Conservation (phyloP, 257 asterid species). For the Jacaranda copaia region DNA sequence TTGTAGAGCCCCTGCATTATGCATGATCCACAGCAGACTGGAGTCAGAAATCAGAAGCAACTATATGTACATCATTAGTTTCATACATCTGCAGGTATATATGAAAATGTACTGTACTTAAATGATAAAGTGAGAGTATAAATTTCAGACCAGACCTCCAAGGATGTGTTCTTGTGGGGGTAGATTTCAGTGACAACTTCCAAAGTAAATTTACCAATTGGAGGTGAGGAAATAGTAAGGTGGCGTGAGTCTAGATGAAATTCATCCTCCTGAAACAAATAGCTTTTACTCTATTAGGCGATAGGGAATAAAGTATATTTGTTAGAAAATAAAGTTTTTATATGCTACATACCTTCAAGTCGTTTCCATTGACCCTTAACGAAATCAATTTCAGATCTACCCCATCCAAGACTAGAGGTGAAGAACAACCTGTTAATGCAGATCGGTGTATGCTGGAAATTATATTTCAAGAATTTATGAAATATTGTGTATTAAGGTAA, state of each 20-base stretch:
- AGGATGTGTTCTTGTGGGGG: slow-evolving; percentile 91
- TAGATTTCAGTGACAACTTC: slow-evolving; percentile 85
- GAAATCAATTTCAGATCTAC: slow-evolving; percentile 77
- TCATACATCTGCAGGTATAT: neutral
- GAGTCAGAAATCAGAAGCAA: slow-evolving; percentile 23
- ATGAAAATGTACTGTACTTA: neutral
- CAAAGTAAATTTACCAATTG: slow-evolving; percentile 71
- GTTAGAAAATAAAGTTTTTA: neutral
- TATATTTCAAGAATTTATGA: slow-evolving; percentile 18
- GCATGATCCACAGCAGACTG: slow-evolving; percentile 32
- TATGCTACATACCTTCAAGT: slow-evolving; percentile 58
- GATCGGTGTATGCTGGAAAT: slow-evolving; percentile 29
- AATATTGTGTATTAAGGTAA: too few species aligned
- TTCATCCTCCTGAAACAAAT: slow-evolving; percentile 69
- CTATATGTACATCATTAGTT: neutral
- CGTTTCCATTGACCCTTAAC: slow-evolving; percentile 69
- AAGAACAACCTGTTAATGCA: slow-evolving; percentile 61
- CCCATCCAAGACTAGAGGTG: slow-evolving; percentile 87
- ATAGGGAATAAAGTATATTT: neutral
- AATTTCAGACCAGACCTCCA: slow-evolving; percentile 60
- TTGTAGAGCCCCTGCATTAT: slow-evolving; percentile 86
- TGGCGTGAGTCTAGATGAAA: slow-evolving; percentile 70
- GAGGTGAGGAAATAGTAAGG: slow-evolving; percentile 79
- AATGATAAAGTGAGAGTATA: neutral
- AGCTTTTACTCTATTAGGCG: neutral